These are phyloP conservation scores for Melaleuca alternifolia DNA, from an alignment of 345 rosid species.

Conservation along the genomic window DNA sequence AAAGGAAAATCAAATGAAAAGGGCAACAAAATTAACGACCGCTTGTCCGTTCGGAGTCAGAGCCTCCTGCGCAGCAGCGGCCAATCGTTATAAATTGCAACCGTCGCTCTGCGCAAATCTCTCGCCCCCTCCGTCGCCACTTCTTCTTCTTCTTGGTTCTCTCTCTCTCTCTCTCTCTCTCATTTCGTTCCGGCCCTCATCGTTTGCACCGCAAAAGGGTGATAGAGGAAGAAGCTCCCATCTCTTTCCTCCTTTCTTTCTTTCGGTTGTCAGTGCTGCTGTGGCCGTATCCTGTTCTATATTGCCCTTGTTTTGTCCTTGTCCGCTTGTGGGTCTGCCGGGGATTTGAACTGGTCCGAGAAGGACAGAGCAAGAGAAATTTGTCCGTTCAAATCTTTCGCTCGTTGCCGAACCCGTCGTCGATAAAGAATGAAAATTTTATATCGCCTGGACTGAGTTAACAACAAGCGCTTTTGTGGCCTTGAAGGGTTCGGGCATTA, in stretches of 20 bases:
- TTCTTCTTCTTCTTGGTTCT: not conserved
- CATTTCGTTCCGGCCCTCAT: not conserved
- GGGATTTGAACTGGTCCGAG: not conserved
- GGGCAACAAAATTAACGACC: not conserved
- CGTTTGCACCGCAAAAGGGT: not conserved
- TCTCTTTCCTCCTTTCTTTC: not conserved
- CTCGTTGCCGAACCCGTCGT: not conserved
- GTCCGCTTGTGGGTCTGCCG: not conserved
- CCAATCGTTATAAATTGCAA: not conserved
- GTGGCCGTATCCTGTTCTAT: not conserved
- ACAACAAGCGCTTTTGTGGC: not conserved
- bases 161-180: not conserved
- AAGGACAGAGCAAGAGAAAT: not conserved
- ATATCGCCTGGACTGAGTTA: not conserved
- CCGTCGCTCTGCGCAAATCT: slow-evolving; percentile 3
- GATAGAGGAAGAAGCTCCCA: not conserved
- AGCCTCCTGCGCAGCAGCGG: not conserved
- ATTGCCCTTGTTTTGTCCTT: not conserved
- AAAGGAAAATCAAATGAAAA: not conserved
- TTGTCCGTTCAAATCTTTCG: not conserved
- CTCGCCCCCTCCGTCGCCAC: not conserved
- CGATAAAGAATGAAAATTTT: not conserved
- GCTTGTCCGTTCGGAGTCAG: not conserved
- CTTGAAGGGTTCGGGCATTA: not conserved
- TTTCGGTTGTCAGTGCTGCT: not conserved